Evolutionary conservation across 2,329 filamentous ascomycete species (phyloP), one percentile per base, ranked within the genome.

Genomic region (Colletotrichum destructivum): DNA sequence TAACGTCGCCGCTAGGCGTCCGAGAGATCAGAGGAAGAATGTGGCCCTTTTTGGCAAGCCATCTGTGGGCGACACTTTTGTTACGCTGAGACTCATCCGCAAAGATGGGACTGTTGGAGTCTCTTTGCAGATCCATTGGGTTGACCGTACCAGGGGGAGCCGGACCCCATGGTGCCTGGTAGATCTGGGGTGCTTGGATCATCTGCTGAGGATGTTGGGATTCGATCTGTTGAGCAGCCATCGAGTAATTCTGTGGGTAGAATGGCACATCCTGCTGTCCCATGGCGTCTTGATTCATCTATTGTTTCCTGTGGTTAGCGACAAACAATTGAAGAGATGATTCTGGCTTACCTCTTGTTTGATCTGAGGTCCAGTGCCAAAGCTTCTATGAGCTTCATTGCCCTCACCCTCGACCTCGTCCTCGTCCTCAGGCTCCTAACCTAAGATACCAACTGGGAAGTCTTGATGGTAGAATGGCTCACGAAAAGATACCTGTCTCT

Each of bases 391-490:
- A 26, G 13, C 2, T 57, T 42, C 35, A 15, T 15, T 40, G 18
- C 26, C 38, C 23, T 57, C 55, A 38, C n/a, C 38, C 42, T 44
- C 42, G 42, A 18, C 16, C 21, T 57, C 55, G 9, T 26, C 13
- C 6, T 42, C 55, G 15, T 40, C 35, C n/a, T 42, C 55, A 4
- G 35, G 55, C 35, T 42, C 18, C 55, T 57, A 57, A 13, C 55
- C 55, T 18, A 38, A 42, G 35, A 57, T 35, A 1, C 35, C 35
- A 21, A 57, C 38, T 8, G 55, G 55, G 55, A 42, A 57, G 55
- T 57, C 35, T 42, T 57, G 55, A 35, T 57, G 55, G 38, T 57
- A 57, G 55, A 42, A 57, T 15, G 55, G 55, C 55, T 57, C 55
- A 12, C 35, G 55, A 12, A 57, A 57, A 42, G 55, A 57, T n/a